Percentiles rank a stretch among this genome's conserved stretches.
phyloP scores from a whole-genome alignment of 352 stramenopile genomes.

The Chrysophaeum taylorii region DNA sequence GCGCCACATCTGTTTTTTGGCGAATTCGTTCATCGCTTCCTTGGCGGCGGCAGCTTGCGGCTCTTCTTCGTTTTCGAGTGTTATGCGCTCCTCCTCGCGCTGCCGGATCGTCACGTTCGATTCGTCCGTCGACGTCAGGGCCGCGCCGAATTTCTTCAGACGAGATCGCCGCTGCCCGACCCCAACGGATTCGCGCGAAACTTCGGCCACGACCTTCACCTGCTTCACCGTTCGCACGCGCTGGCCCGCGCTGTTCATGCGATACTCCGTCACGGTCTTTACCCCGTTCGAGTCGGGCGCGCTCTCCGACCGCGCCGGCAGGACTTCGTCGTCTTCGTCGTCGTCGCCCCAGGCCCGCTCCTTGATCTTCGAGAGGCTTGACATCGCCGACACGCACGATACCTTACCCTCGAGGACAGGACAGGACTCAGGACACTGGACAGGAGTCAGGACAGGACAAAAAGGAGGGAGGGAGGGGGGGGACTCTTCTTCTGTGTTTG shows the following conservation, averaged over 20 bases:
- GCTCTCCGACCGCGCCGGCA: neutral
- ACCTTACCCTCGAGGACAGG: too few species aligned
- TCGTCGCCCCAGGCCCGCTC: slow-evolving; percentile 15
- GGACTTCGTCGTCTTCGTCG: neutral
- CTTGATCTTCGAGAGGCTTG: too few species aligned
- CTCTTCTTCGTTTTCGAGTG: slow-evolving; percentile 38
- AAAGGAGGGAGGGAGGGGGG: too few species aligned
- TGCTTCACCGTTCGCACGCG: slow-evolving; percentile 48
- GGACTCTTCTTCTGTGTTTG: too few species aligned
- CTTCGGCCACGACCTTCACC: slow-evolving; percentile 35
- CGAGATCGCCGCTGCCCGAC: slow-evolving; percentile 25
- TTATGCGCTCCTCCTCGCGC: slow-evolving; percentile 41
- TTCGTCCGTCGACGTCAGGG: slow-evolving; percentile 20
- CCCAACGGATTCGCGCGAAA: slow-evolving; percentile 35
- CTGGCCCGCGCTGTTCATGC: slow-evolving; percentile 36
- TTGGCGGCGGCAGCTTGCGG: slow-evolving; percentile 43
- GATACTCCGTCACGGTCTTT: slow-evolving; percentile 51
- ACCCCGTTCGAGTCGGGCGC: slow-evolving; percentile 47
- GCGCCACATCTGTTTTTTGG: slow-evolving; percentile 50
- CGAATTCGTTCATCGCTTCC: slow-evolving; percentile 47
- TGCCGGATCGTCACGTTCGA: slow-evolving; percentile 50
- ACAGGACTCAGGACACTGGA: too few species aligned
- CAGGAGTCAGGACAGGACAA: too few species aligned
- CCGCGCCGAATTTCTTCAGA: slow-evolving; percentile 50
- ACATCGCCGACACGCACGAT: too few species aligned